A percentile compares a stretch with the other conserved stretches of the same genome.
phyloP scores from a whole-genome alignment of 495 filamentous ascomycete species.

The Lindgomyces ingoldianus region DNA sequence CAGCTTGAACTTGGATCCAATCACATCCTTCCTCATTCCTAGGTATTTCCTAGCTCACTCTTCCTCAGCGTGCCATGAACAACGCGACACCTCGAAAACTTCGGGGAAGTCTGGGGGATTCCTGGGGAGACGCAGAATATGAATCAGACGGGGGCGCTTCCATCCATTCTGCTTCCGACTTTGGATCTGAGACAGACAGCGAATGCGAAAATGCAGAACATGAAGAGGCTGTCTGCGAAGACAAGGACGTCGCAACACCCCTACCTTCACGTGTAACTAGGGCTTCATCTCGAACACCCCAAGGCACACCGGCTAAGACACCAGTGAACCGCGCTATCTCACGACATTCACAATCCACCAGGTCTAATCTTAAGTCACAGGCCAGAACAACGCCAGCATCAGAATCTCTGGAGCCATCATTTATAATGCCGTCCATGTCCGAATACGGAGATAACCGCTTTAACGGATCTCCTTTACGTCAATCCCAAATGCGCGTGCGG shows the following conservation, averaged over 20 bases:
- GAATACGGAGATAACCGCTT: slow-evolving; percentile 26
- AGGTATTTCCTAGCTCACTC: background rate
- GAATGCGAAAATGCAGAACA: slow-evolving; percentile 21
- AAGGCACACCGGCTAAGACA: slow-evolving; percentile 17
- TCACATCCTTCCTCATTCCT: background rate
- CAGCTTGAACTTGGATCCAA: background rate
- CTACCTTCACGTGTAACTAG: slow-evolving; percentile 1
- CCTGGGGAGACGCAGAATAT: slow-evolving; percentile 44
- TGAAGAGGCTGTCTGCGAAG: background rate
- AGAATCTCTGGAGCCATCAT: slow-evolving; percentile 48
- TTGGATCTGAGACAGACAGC: slow-evolving; percentile 10
- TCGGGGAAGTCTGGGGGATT: slow-evolving; percentile 37
- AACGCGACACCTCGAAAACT: slow-evolving; percentile 15
- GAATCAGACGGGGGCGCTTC: slow-evolving; percentile 27
- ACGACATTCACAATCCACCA: slow-evolving; percentile 14
- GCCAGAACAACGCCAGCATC: slow-evolving; percentile 24
- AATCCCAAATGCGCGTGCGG: slow-evolving; percentile 14
- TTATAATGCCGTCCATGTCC: slow-evolving; percentile 53
- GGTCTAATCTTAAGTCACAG: slow-evolving; percentile 26
- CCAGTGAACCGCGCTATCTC: slow-evolving; percentile 7
- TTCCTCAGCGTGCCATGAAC: slow-evolving; percentile 14
- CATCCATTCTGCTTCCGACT: slow-evolving; percentile 22
- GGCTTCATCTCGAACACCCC: slow-evolving; percentile 14
- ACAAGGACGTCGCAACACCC: slow-evolving; percentile 21
- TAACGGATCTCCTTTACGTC: slow-evolving; percentile 32